phyloP scores from a whole-genome alignment of 2,329 filamentous ascomycete species.

The Ambrosiella beaveri region DNA sequence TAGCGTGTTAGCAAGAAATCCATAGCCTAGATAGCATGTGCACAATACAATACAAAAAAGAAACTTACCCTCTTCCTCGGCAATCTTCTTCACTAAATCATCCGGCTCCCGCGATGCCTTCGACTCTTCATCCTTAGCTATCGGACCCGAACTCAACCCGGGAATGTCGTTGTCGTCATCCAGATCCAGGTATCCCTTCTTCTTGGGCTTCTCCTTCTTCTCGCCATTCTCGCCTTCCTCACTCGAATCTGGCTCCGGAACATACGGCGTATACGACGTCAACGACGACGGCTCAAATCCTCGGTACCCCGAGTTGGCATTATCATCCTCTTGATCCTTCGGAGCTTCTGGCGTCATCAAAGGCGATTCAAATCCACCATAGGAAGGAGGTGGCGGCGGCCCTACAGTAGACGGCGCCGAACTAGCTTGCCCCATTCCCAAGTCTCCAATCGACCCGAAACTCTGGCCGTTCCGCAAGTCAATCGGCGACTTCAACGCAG shows the following conservation, averaged over 20 bases:
- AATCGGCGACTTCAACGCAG: slow-evolving; percentile 10
- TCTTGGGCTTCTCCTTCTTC: slow-evolving; percentile 37
- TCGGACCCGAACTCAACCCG: slow-evolving; percentile 20
- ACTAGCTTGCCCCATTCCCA: background rate
- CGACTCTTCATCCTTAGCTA: slow-evolving; percentile 39
- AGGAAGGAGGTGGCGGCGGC: slow-evolving; percentile 27
- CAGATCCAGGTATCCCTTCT: slow-evolving; percentile 67
- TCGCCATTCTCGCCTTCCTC: slow-evolving; percentile 19
- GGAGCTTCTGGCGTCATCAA: slow-evolving; percentile 15
- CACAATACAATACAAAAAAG: background rate
- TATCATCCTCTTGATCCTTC: slow-evolving; percentile 4
- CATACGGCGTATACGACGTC: slow-evolving; percentile 39
- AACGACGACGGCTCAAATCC: slow-evolving; percentile 46
- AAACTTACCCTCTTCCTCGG: slow-evolving; percentile 51
- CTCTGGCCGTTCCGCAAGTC: background rate
- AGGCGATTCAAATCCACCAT: slow-evolving; percentile 32
- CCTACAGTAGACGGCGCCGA: slow-evolving; percentile 9
- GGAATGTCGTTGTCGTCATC: slow-evolving; percentile 60
- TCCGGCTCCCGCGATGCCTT: slow-evolving; percentile 56
- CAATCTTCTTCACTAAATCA: slow-evolving; percentile 70
- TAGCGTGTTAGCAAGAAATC: background rate
- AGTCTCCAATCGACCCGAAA: slow-evolving; percentile 1
- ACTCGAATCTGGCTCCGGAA: slow-evolving; percentile 29
- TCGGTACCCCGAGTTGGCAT: slow-evolving; percentile 16
- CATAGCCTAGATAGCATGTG: background rate